Percentiles rank a stretch among this genome's conserved stretches.
These are phyloP conservation scores for Tetrapisispora fleetii DNA, from an alignment of 805 yeast species.

Conservation along the genomic window DNA sequence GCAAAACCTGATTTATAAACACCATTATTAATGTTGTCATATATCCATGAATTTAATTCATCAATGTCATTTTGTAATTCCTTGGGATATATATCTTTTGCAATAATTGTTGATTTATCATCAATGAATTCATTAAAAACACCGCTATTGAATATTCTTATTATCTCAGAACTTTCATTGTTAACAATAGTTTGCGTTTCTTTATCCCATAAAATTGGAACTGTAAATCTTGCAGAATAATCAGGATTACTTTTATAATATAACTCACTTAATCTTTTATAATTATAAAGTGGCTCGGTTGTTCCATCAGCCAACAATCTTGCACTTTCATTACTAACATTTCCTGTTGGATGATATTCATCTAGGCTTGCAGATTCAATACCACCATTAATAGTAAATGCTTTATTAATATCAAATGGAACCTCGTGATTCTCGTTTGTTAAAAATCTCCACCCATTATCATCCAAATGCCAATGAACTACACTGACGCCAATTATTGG, in stretches of 20 bases:
- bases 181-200: slow-evolving; percentile 75
- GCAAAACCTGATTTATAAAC: slow-evolving; percentile 92
- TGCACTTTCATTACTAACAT: slow-evolving; percentile 12
- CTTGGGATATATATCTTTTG: slow-evolving; percentile 50
- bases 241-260: slow-evolving; percentile 68
- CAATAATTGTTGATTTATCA: slow-evolving; percentile 22
- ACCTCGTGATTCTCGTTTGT: slow-evolving; percentile 7
- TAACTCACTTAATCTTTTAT: slow-evolving; percentile 52
- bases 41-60: slow-evolving; percentile 70
- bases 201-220: slow-evolving; percentile 89
- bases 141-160: slow-evolving; percentile 71
- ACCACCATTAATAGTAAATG: slow-evolving; percentile 15
- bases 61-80: slow-evolving; percentile 50
- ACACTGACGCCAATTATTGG: slow-evolving; percentile 57
- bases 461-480: slow-evolving; percentile 87
- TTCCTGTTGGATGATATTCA: slow-evolving; percentile 8
- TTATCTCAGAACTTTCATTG: slow-evolving; percentile 84
- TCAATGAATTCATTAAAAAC: slow-evolving; percentile 50
- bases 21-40: slow-evolving; percentile 80
- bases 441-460: slow-evolving; percentile 76
- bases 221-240: slow-evolving; percentile 78
- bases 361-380: slow-evolving; percentile 6
- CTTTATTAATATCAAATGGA: slow-evolving; percentile 7
- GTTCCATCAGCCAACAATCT: slow-evolving; percentile 31
- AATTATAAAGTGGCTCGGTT: slow-evolving; percentile 51